Evolutionary conservation across 2,329 filamentous ascomycete genomes (phyloP).

Genomic region (Cladosporium sp.): DNA sequence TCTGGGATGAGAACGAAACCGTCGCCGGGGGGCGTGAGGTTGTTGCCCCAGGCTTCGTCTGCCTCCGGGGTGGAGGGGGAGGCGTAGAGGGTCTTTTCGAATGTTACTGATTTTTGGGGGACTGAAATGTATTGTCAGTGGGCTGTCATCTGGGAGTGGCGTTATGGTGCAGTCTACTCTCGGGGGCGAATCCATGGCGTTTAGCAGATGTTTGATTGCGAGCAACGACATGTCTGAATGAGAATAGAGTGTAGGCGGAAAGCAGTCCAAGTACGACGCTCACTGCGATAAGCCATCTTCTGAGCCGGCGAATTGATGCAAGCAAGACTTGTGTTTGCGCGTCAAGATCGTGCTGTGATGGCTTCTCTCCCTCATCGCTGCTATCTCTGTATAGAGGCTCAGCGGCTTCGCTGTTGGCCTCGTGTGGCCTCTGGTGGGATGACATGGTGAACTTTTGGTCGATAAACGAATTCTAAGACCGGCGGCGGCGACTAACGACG

Average conservation of each 20-base stretch:
- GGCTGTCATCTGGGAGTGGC: not conserved
- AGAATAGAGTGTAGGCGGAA: conserved; percentile 7
- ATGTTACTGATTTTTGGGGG: conserved; percentile 28
- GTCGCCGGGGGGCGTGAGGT: conserved; percentile 35
- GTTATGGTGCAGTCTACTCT: not conserved
- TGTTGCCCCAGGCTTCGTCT: conserved; percentile 34
- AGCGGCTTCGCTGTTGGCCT: conserved; percentile 4
- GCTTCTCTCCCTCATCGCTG: conserved; percentile 14
- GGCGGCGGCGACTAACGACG: not conserved
- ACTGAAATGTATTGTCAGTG: conserved; percentile 18
- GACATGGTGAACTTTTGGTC: not conserved
- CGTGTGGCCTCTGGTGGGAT: not conserved
- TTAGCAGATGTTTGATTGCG: not conserved
- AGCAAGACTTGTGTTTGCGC: not conserved
- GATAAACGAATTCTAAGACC: not conserved
- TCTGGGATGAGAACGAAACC: conserved; percentile 39
- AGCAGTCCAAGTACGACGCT: conserved; percentile 10
- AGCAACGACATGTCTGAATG: conserved; percentile 6
- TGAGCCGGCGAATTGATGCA: conserved; percentile 9
- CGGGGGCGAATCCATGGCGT: conserved; percentile 3
- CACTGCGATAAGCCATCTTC: conserved; percentile 17
- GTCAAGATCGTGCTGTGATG: not conserved
- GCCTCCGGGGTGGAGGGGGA: conserved; percentile 28
- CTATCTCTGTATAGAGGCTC: conserved; percentile 17
- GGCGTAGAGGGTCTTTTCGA: conserved; percentile 33